Base-by-base conservation (phyloP, 2,329 filamentous ascomycete genomes). In the Ophiostoma angusticollis region DNA sequence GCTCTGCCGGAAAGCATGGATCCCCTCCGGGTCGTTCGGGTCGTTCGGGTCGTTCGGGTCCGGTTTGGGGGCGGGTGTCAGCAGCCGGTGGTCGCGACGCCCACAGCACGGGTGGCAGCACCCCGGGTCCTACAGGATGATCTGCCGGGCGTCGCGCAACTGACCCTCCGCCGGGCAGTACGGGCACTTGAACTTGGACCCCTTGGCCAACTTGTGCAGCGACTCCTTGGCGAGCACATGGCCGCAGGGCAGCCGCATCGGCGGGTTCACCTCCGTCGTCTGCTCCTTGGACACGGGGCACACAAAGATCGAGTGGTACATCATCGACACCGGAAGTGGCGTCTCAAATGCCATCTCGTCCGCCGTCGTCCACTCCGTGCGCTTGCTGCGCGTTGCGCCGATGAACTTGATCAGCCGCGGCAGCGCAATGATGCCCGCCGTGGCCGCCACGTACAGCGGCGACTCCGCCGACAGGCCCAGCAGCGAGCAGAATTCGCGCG, bases 241-340 rank as follows among this genome's bases (percentile, higher is more conserved):
- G 6, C 91, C 89, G 54, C 91, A 98, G 0, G 84, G 83, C 54
- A 98, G 78, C 74, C 95, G 91, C 82, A 96, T 93, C 2, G 91
- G 86, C 9, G 91, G 91, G 57, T 98, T 98, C 18, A 70, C 63
- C 52, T 93, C 86, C 0, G 89, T 98, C 0, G 83, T 86, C 59
- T 98, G 91, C 55, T 95, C 91, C 58, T 96, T 96, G 52, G 81
- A 87, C 5, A 98, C 91, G 0, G 91, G 91, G 54, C 91, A 98
- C 30, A 98, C 91, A 55, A 98, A 98, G 54, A 98, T 95, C 40
- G 83, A 83, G 58, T 98, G 91, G 64, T 93, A 98, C 35, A 78
- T 65, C 70, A 75, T 75, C 47, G 64, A 69, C 35, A 58, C 54
- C 1, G 74, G 72, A 2, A 78, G 60, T 2, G 73, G 69, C 2